Evolutionary conservation across 192 early-diverging fungal species (phyloP).

Genomic region (Cladochytrium replicatum): DNA sequence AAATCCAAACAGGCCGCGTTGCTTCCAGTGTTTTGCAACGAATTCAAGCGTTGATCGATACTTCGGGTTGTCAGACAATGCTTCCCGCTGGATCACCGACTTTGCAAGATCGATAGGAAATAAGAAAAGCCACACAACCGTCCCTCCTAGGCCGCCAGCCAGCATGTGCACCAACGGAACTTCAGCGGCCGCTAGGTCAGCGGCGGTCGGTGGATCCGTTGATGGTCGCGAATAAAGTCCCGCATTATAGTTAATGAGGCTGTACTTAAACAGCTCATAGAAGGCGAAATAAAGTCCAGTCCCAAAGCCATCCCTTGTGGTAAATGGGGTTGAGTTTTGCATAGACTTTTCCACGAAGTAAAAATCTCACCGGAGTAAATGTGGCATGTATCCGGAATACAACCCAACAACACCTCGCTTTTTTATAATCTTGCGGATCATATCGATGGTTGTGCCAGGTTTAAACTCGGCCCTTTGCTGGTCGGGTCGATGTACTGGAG

Average conservation of each 20-base stretch:
- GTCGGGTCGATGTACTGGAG: no score
- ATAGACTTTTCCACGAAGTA: no score
- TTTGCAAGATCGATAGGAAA: conserved; percentile 49
- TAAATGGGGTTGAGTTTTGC: no score
- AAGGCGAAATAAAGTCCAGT: conserved; percentile 37
- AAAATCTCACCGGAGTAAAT: conserved; percentile 28
- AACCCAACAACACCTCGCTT: no score
- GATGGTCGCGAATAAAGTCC: conserved; percentile 13
- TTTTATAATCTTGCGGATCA: no score
- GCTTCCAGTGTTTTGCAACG: no score
- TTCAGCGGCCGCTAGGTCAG: conserved; percentile 8
- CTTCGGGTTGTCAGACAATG: conserved; percentile 29
- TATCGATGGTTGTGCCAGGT: no score
- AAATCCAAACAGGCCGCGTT: conserved; percentile 32
- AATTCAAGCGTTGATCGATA: conserved; percentile 22
- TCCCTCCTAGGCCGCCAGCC: conserved; percentile 40
- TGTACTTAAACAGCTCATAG: conserved; percentile 36
- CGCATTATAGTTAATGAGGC: no score
- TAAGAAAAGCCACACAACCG: conserved; percentile 35
- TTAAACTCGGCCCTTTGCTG: no score
- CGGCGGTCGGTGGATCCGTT: no score
- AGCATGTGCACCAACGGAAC: conserved; percentile 30
- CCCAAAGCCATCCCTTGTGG: conserved; percentile 33
- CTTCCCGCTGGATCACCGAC: conserved; percentile 42
- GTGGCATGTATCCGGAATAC: no score